A percentile compares a stretch with the other conserved stretches of the same genome.
Conservation (phyloP, 352 stramenopile genomes). For the Pythium aquatile region DNA sequence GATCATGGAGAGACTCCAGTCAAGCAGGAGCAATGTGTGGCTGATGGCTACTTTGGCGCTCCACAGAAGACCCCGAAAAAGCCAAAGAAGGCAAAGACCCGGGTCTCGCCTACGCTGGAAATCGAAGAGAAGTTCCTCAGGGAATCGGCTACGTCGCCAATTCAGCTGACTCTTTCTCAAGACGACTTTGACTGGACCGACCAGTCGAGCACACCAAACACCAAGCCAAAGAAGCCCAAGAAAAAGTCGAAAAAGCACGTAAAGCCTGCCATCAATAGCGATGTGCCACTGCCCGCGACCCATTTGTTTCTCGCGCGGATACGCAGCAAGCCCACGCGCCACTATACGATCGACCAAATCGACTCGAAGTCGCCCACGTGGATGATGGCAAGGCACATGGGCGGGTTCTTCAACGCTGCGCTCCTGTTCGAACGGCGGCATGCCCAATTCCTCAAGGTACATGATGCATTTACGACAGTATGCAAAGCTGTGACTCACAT, state of each 20-base stretch:
- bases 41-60: not conserved
- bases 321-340: constrained; percentile 48
- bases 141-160: not conserved
- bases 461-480: not conserved
- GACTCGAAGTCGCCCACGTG: constrained; percentile 48
- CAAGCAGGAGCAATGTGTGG: not conserved
- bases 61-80: not conserved
- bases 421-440: constrained; percentile 53
- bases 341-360: constrained; percentile 44
- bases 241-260: constrained; percentile 23
- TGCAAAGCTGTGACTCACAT: too few species aligned
- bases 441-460: constrained; percentile 53
- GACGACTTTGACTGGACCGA: constrained; percentile 9
- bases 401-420: constrained; percentile 54
- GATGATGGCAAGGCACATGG: constrained; percentile 55
- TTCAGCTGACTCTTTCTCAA: constrained; percentile 10
- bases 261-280: constrained; percentile 14
- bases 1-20: not conserved
- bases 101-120: not conserved
- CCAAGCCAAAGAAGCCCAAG: constrained; percentile 10
- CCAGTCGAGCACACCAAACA: not conserved
- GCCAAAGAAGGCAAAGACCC: not conserved
- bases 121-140: not conserved
- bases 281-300: constrained; percentile 46
- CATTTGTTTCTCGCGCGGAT: constrained; percentile 57